phyloP scores from a whole-genome alignment of 2,329 filamentous ascomycete genomes.

The Fusarium cicatricum region DNA sequence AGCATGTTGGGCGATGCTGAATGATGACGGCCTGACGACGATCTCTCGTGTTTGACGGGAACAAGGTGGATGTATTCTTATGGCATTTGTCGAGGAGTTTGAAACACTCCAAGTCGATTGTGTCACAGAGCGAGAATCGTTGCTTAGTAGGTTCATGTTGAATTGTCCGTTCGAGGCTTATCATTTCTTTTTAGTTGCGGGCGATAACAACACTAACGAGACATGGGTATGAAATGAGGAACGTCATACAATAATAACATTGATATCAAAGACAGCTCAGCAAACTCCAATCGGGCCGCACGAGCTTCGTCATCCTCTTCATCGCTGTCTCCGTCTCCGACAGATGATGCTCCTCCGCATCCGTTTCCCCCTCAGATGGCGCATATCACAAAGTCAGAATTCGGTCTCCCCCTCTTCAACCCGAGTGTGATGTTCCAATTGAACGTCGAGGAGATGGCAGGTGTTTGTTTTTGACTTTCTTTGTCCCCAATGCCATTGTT shows the following conservation, averaged over 20 bases:
- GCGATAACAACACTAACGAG: background rate
- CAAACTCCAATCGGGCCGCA: slow-evolving; percentile 6
- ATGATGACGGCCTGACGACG: slow-evolving; percentile 29
- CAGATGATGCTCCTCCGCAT: background rate
- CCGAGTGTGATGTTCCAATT: background rate
- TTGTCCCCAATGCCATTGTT: background rate
- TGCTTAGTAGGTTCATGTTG: background rate
- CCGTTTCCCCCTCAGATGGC: background rate
- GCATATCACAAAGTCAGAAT: background rate
- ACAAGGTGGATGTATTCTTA: slow-evolving; percentile 3
- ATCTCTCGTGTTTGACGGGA: slow-evolving; percentile 10
- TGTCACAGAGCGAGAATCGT: background rate
- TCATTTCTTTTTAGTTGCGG: background rate
- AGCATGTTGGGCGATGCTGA: slow-evolving; percentile 16
- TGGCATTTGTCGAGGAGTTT: background rate
- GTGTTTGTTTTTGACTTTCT: background rate
- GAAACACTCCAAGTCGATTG: background rate
- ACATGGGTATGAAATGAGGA: slow-evolving; percentile 1
- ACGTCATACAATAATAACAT: background rate
- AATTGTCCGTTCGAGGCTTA: background rate
- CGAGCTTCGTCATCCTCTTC: background rate
- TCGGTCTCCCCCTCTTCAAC: slow-evolving; percentile 4
- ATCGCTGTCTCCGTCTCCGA: slow-evolving; percentile 9
- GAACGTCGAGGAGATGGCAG: background rate
- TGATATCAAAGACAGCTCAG: background rate